These are phyloP conservation scores for Falciphora oryzae DNA, from an alignment of 2,329 filamentous ascomycete species.

Conservation along the genomic window DNA sequence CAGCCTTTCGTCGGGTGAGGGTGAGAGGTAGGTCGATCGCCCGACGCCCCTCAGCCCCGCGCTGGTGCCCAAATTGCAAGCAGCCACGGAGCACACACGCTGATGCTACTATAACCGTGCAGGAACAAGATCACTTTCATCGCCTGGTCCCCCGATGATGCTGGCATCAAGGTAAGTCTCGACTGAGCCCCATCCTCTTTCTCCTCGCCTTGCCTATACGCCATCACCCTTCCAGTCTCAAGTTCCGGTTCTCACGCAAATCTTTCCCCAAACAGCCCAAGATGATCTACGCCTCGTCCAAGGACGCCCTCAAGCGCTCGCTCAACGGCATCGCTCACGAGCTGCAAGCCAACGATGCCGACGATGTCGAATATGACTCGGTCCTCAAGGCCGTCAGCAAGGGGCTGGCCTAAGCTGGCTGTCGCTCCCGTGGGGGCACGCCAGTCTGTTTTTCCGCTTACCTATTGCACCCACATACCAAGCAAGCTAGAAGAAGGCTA, in stretches of 20 bases:
- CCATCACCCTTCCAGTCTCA: conserved; percentile 7
- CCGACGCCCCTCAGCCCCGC: too few relatives aligned
- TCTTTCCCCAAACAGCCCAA: conserved; percentile 52
- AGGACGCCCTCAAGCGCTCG: conserved; percentile 76
- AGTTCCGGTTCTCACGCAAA: neutral
- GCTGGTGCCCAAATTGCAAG: neutral
- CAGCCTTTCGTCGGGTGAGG: conserved; percentile 64
- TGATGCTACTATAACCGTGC: conserved; percentile 3
- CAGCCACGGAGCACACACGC: neutral
- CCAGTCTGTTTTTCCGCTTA: neutral
- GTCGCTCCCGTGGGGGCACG: neutral
- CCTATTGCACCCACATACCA: neutral
- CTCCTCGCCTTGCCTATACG: neutral
- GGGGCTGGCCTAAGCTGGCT: conserved; percentile 40
- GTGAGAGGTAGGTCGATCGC: conserved; percentile 51
- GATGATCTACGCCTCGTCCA: conserved; percentile 88
- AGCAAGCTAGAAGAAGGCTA: neutral
- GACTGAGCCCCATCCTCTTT: too few relatives aligned
- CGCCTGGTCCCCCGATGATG: conserved; percentile 77
- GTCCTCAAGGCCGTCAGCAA: conserved; percentile 64
- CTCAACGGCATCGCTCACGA: conserved; percentile 70
- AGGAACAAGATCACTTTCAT: conserved; percentile 78
- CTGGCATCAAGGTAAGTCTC: conserved; percentile 63
- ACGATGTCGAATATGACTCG: conserved; percentile 74
- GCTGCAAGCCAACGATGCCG: conserved; percentile 76